Conservation (phyloP, 1,284 basidiomycete genomes). For the Earliella scabrosa region DNA sequence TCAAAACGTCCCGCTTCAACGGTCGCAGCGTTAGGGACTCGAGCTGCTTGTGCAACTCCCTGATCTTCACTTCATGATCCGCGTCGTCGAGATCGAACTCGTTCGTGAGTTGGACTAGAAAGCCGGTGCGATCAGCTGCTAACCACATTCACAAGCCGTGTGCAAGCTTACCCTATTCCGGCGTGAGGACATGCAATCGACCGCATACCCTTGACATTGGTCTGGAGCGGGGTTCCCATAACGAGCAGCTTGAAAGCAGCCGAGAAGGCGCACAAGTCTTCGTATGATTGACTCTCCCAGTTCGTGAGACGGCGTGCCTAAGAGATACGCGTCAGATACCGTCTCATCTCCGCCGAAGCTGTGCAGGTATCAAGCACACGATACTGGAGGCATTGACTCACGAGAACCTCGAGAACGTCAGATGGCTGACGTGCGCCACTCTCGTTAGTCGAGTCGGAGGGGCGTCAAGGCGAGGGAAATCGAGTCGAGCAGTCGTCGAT, state of each 20-base stretch:
- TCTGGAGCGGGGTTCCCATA: constrained; percentile 98
- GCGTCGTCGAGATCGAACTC: constrained; percentile 95
- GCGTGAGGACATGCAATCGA: constrained; percentile 96
- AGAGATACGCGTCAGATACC: constrained; percentile 9
- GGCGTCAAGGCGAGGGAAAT: too few relatives aligned
- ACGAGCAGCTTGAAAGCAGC: constrained; percentile 94
- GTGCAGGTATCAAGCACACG: too few relatives aligned
- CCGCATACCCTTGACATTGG: constrained; percentile 92
- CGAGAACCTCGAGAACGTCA: too few relatives aligned
- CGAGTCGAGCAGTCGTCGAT: too few relatives aligned
- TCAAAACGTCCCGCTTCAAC: constrained; percentile 95
- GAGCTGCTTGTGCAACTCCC: constrained; percentile 92
- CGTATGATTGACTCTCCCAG: constrained; percentile 96
- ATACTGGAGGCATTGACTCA: too few relatives aligned
- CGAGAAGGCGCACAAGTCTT: constrained; percentile 89
- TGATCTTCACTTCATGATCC: constrained; percentile 94
- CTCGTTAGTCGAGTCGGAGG: too few relatives aligned
- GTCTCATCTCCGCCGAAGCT: constrained; percentile 9
- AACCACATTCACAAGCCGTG: neutral
- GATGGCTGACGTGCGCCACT: too few relatives aligned
- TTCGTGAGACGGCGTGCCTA: constrained; percentile 98
- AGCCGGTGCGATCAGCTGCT: constrained; percentile 8
- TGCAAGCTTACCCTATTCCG: constrained; percentile 84
- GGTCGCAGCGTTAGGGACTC: constrained; percentile 95
- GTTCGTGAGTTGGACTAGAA: constrained; percentile 64